Evolutionary conservation across 2,329 filamentous ascomycete genomes (phyloP), one percentile per base, ranked within the genome.

Genomic region (Leptographium galeiforme): DNA sequence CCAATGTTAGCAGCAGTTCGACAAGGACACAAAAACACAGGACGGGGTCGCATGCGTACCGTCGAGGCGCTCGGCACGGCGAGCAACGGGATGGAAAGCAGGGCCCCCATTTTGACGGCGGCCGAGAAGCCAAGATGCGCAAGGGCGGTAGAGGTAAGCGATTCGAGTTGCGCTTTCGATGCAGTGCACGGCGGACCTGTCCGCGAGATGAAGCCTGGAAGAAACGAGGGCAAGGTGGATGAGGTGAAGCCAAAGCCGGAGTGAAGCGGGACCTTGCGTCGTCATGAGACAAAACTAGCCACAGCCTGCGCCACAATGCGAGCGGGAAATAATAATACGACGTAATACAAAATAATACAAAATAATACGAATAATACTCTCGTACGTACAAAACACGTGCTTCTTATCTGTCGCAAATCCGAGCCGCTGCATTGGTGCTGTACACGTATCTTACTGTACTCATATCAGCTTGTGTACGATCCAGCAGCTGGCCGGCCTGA

Each of bases 41-140:
- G 25, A 25, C 25, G 5, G 5, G 25, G 25, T 25, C 25, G 16
- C 16, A 36, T 56, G 77, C 85, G 58, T 83, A 97, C 89, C 53
- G 89, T 89, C 68, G 87, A 81, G 61, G 87, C 72, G 72, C 89
- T 89, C 58, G 93, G 93, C 60, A 98, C 69, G 61, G 88, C 90
- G 70, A 98, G 73, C 58, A 98, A 75, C 61, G 93, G 93, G 57
- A 98, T 69, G 57, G 91, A 96, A 53, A 98, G 77, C 63, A 95
- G 73, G 61, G 89, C 91, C 64, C 93, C 93, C 93, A 98, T 98
- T 52, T 57, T 63, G 62, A 12, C 19, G 43, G 19, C 19, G 2
- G 43, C 13, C 19, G 43, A 45, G 25, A n/a, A 18, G 13, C 2
- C n/a, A 34, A n/a, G 48, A 43, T 19, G 40, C 33, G 25, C 12